Conservation (phyloP, 768 basidiomycete genomes). For the Postia placenta region DNA sequence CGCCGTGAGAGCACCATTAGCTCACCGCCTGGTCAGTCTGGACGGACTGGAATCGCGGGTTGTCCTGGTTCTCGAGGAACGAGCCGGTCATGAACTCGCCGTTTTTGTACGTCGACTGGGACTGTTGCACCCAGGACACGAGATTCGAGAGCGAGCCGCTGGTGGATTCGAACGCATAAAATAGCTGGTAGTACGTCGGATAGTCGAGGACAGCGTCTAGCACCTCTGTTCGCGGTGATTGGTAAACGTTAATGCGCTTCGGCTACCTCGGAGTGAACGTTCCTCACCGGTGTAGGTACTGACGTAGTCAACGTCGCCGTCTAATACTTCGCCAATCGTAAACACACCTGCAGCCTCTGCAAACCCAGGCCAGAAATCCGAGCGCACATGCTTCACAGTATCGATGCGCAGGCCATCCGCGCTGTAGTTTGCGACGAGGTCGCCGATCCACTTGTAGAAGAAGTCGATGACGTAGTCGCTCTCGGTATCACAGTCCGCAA, state of each 20-base stretch:
- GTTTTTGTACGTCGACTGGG: constrained; percentile 33
- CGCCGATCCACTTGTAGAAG: constrained; percentile 41
- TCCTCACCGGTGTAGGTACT: constrained; percentile 34
- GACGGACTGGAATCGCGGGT: constrained; percentile 40
- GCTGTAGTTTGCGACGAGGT: constrained; percentile 39
- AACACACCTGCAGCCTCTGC: constrained; percentile 41
- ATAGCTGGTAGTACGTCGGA: constrained; percentile 40
- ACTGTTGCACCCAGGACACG: constrained; percentile 18
- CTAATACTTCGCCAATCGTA: constrained; percentile 50
- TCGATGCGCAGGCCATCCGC: constrained; percentile 56
- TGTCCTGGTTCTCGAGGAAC: constrained; percentile 53
- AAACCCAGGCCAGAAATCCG: constrained; percentile 53
- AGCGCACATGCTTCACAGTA: constrained; percentile 50
- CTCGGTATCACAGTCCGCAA: constrained; percentile 55
- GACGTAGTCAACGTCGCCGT: constrained; percentile 34
- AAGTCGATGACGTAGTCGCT: constrained; percentile 33
- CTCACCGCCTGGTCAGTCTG: constrained; percentile 37
- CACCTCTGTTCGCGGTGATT: constrained; percentile 25
- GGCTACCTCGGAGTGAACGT: constrained; percentile 2
- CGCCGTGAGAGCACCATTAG: constrained; percentile 3
- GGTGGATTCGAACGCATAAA: constrained; percentile 32
- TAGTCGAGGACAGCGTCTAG: constrained; percentile 44
- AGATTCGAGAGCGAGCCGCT: constrained; percentile 29
- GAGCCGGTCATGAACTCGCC: constrained; percentile 37
- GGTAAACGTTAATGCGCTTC: too few relatives aligned